Conservation (phyloP, 352 stramenopile species). For the Pythium monospermum region DNA sequence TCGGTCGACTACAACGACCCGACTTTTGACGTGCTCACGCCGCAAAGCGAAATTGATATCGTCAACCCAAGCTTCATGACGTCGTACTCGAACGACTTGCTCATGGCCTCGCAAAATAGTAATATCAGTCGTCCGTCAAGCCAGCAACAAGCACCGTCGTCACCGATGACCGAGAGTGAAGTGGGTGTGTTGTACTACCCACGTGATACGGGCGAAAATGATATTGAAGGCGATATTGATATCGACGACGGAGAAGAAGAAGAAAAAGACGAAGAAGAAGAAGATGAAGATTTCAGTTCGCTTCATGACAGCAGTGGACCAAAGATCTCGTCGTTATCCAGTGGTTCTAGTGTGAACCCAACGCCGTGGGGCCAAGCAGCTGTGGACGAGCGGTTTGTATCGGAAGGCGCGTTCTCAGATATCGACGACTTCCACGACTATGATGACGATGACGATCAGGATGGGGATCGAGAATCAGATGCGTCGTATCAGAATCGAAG, state of each 20-base stretch:
- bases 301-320: constrained; percentile 8
- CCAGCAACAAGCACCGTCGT: constrained; percentile 5
- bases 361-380: too few relatives aligned
- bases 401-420: constrained; percentile 8
- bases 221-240: constrained; percentile 9
- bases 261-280: neutral
- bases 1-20: constrained; percentile 43
- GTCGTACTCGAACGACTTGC: constrained; percentile 10
- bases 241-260: constrained; percentile 3
- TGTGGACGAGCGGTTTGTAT: too few relatives aligned
- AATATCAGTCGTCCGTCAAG: constrained; percentile 3
- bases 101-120: neutral
- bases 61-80: constrained; percentile 12
- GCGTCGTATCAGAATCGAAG: neutral
- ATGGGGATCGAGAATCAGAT: neutral
- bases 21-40: constrained; percentile 54
- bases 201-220: constrained; percentile 13
- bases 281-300: neutral
- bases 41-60: constrained; percentile 49
- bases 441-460: constrained; percentile 6
- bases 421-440: constrained; percentile 18
- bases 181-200: constrained; percentile 8
- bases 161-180: constrained; percentile 9
- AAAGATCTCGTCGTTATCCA: too few relatives aligned
- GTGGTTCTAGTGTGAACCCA: too few relatives aligned